phyloP scores from a whole-genome alignment of 352 stramenopile species.

The Pseudoperonospora humuli region DNA sequence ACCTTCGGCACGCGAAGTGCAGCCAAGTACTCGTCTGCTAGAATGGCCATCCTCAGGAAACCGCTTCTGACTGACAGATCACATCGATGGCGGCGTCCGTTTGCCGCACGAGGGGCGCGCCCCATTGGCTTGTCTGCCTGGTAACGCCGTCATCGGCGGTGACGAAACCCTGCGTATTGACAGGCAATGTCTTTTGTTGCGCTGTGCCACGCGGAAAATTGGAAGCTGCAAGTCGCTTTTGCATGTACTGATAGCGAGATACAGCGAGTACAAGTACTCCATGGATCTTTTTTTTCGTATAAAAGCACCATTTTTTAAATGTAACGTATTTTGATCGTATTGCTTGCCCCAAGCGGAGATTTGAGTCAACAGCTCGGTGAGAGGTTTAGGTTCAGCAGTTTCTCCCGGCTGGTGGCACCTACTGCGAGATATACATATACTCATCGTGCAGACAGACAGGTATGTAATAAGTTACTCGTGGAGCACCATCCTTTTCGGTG shows the following conservation, averaged over 20 bases:
- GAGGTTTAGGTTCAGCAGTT: slow-evolving; percentile 4
- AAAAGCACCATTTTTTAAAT: slow-evolving; percentile 9
- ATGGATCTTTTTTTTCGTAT: slow-evolving; percentile 6
- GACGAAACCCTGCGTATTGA: neutral
- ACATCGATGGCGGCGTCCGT: slow-evolving; percentile 6
- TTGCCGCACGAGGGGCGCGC: slow-evolving; percentile 12
- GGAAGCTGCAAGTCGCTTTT: neutral
- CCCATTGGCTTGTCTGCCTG: slow-evolving; percentile 25
- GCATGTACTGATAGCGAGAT: neutral
- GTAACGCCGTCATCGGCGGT: neutral
- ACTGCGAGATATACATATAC: too few species aligned
- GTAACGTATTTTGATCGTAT: slow-evolving; percentile 1
- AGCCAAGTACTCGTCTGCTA: slow-evolving; percentile 24
- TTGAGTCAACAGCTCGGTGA: slow-evolving; percentile 2
- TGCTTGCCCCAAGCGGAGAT: slow-evolving; percentile 4
- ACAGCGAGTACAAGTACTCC: neutral
- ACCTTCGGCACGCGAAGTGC: neutral
- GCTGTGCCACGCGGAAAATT: neutral
- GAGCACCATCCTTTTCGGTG: too few species aligned
- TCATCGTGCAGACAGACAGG: too few species aligned
- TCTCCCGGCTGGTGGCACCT: too few species aligned
- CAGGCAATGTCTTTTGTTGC: slow-evolving; percentile 1
- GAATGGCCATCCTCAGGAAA: slow-evolving; percentile 18
- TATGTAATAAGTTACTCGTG: too few species aligned
- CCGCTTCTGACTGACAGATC: slow-evolving; percentile 20